Base-by-base conservation (phyloP, 805 yeast species). In the Starmerella vaccinii region DNA sequence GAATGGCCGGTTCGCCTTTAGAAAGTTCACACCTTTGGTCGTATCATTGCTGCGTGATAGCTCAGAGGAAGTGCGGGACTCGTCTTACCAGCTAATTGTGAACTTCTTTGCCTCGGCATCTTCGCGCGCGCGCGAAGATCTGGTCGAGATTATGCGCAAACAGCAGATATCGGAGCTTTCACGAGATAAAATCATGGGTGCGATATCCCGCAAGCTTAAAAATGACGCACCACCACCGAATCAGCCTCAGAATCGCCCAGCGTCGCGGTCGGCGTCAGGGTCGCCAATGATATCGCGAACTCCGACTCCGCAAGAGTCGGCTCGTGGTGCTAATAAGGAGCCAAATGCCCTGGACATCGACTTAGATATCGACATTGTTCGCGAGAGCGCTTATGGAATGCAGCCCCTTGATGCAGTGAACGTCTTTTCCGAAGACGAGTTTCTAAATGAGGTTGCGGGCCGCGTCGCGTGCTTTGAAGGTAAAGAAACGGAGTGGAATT, bases 401-500 rank as follows among this genome's bases (percentile, higher is more conserved):
- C 83, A 78, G 40, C 47, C 44, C 4, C 44, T 75, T 3, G 60
- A 57, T 23, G 61, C 76, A 0, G 53, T 18, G 15, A 27, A 23
- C 43, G 57, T 71, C 2, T 16, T 48, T 4, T 55, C 66, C 35
- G 63, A 62, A 12, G 61, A 64, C 33, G 58, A 61, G 12, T 55
- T 74, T 26, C 49, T 56, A 6, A 60, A 59, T 4, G 61, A 64
- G 15, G 48, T 68, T 19, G 68, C 66, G n/a, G 22, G 23, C 19
- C 19, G 18, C 5, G 21, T 50, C 16, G 23, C 63, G 0, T 57
- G 63, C 22, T 88, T 90, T 59, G 75, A 72, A 8, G 83, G 82
- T 5, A 72, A 82, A 60, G 98, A 92, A 64, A 83, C 95, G 0
- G 98, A 92, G 61, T 74, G 74, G 52, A 92, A 92, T 63, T 92